These are phyloP conservation scores for Kazachstania kunashirensis DNA, from an alignment of 805 yeast genomes.

Conservation along the genomic window DNA sequence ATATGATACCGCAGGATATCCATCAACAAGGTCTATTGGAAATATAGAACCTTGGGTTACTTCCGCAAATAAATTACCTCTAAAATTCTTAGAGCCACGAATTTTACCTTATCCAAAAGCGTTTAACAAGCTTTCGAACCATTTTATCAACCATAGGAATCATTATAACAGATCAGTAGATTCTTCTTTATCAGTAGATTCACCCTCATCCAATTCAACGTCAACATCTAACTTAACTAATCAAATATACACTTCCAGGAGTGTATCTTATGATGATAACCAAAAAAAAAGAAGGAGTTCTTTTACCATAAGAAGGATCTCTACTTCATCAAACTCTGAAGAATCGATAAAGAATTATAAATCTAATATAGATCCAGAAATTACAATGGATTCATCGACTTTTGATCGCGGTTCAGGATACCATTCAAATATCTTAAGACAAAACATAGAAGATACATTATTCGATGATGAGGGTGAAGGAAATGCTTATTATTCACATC, in stretches of 20 bases:
- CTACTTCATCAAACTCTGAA: background rate
- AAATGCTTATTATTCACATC: background rate
- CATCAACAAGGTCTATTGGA: background rate
- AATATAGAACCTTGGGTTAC: slow-evolving; percentile 21
- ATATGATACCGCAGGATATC: background rate
- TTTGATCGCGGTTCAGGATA: background rate
- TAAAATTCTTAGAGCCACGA: slow-evolving; percentile 22
- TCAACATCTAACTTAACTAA: too few relatives aligned
- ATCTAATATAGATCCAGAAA: slow-evolving; percentile 1
- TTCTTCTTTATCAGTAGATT: background rate
- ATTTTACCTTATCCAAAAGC: slow-evolving; percentile 27
- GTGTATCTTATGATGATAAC: too few relatives aligned
- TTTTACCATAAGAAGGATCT: slow-evolving; percentile 4
- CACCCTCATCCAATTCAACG: background rate
- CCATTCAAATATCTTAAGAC: background rate
- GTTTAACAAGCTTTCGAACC: slow-evolving; percentile 1
- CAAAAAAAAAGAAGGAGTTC: background rate
- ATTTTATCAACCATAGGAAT: background rate
- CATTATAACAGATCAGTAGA: slow-evolving; percentile 1
- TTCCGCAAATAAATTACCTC: slow-evolving; percentile 22
- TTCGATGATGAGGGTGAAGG: background rate
- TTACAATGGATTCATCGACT: background rate
- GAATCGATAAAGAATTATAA: background rate
- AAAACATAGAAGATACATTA: background rate
- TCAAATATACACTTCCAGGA: too few relatives aligned